Conservation (phyloP, 768 basidiomycete genomes). For the Amanita molliuscula region DNA sequence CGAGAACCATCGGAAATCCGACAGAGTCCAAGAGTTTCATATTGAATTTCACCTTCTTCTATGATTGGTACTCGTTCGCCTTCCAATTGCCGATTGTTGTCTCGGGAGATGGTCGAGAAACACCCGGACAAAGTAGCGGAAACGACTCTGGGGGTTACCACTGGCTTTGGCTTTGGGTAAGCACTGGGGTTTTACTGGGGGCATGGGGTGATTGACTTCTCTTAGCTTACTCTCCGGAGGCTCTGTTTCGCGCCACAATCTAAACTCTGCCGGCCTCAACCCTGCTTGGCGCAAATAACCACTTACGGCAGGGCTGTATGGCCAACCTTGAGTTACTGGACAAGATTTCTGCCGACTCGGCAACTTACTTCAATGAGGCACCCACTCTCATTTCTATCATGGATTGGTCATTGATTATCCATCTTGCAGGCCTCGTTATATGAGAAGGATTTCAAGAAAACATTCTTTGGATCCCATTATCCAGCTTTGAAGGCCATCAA, state of each 20-base stretch:
- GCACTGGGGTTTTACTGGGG: background rate
- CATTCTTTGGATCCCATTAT: no score
- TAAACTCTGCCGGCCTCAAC: slow-evolving; percentile 30
- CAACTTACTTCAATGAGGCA: no score
- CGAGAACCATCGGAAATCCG: background rate
- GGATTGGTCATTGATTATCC: background rate
- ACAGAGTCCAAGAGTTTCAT: no score
- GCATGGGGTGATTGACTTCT: background rate
- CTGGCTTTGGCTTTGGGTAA: background rate
- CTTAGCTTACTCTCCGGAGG: slow-evolving; percentile 34
- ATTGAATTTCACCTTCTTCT: background rate
- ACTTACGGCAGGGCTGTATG: slow-evolving; percentile 9
- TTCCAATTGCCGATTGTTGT: background rate
- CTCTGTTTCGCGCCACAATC: slow-evolving; percentile 24
- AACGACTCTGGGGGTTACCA: background rate
- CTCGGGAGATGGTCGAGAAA: background rate
- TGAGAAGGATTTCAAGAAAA: slow-evolving; percentile 27
- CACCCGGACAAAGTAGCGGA: background rate
- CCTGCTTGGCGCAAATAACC: slow-evolving; percentile 34
- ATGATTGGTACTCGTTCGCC: background rate
- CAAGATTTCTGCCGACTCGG: no score
- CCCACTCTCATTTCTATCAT: slow-evolving; percentile 1
- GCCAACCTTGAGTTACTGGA: no score
- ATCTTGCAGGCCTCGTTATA: slow-evolving; percentile 28
- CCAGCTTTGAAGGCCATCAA: slow-evolving; percentile 30